Base-by-base conservation (phyloP, 441 rosid species). In the Bocquillonia castaneifolia region DNA sequence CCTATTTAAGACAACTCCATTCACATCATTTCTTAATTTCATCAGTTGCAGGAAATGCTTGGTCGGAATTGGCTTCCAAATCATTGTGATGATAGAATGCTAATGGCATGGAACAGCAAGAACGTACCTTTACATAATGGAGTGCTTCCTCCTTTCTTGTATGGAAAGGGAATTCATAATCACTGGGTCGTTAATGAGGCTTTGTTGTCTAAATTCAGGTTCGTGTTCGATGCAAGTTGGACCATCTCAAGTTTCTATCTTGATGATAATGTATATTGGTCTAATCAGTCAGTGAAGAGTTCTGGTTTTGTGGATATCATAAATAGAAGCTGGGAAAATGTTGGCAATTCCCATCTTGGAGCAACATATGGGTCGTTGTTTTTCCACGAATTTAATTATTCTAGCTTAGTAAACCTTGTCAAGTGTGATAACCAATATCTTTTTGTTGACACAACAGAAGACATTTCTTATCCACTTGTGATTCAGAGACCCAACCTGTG, bases 111-210 rank as follows among this genome's bases (percentile, higher is more conserved):
- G 99, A 94, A 88, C 78, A 82, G 74, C 48, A 69, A 78, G 34
- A 81, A 78, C 62, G 6, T 72, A 15, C 92, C 95, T 28, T 80
- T 90, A 61, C 83, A 90, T 63, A 79, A 82, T 67, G 96, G 92
- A 64, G 90, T 87, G 9, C 82, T 90, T 72, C 99, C 99, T 45
- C 96, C 97, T 54, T 94, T 94, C 76, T 74, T 94, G 72, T 88
- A 75, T 57, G 88, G 86, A 66, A 87, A 85, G 69, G 94, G 93
- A 63, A 81, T 82, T 69, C 81, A 88, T 66, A 82, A 79, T 48
- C 84, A 72, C 47, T 92, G 96, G 98, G 68, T 90, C 73, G 66
- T 92, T 61, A 87, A 78, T 59, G 99, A 92, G 71, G 93, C 85
- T 15, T 66, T 84, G 47, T 84, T 79, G 28, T 82, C 90, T 78